Conservation (phyloP, 352 stramenopile genomes). For the Thalassiosira hispida region DNA sequence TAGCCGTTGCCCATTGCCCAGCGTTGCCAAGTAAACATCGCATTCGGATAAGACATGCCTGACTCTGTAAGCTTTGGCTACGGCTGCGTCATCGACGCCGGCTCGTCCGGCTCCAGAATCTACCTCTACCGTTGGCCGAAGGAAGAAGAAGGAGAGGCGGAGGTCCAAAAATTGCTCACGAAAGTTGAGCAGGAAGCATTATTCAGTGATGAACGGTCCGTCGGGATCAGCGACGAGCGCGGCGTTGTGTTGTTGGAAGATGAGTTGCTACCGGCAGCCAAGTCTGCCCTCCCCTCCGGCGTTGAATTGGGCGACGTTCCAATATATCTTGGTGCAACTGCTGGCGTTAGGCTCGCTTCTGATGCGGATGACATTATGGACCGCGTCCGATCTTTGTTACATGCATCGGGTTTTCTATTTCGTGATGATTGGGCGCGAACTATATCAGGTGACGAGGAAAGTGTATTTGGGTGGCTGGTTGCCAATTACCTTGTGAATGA, state of each 20-base stretch:
- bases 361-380: conserved; percentile 59
- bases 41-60: too few relatives aligned
- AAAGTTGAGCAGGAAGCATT: conserved; percentile 34
- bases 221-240: conserved; percentile 30
- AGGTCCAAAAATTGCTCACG: not conserved
- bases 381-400: conserved; percentile 60
- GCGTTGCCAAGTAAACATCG: too few relatives aligned
- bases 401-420: conserved; percentile 79
- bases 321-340: conserved; percentile 89
- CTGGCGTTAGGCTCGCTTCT: conserved; percentile 75
- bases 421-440: conserved; percentile 79
- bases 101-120: conserved; percentile 82
- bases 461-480: conserved; percentile 86
- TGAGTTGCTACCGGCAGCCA: conserved; percentile 12
- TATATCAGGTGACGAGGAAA: conserved; percentile 87
- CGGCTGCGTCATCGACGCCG: conserved; percentile 78
- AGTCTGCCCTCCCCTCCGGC: conserved; percentile 3
- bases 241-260: not conserved
- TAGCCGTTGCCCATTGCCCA: too few relatives aligned
- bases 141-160: not conserved
- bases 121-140: conserved; percentile 82
- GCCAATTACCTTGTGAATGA: conserved; percentile 85
- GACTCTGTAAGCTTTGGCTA: too few relatives aligned
- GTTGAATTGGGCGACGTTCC: conserved; percentile 38
- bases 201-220: conserved; percentile 16